These are phyloP conservation scores for Lagenidium sp. DNA, from an alignment of 352 stramenopile genomes.

Conservation along the genomic window DNA sequence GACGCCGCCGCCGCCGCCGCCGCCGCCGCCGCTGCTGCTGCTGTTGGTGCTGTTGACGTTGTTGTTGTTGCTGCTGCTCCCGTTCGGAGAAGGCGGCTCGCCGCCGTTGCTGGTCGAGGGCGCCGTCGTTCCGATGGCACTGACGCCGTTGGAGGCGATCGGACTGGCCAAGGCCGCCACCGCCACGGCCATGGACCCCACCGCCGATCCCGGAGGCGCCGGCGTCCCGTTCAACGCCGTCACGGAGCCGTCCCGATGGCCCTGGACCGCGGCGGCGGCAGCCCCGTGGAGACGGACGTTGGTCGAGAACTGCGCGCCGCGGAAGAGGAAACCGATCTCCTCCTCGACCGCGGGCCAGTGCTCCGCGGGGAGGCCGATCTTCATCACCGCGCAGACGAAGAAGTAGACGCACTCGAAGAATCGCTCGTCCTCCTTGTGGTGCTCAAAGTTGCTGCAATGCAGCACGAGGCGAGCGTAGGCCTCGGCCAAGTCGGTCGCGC, in stretches of 20 bases:
- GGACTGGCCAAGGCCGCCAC: not conserved
- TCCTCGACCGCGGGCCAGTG: conserved; percentile 57
- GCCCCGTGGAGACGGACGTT: conserved; percentile 39
- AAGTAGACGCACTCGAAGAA: conserved; percentile 82
- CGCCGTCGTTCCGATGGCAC: not conserved
- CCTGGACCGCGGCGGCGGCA: conserved; percentile 8
- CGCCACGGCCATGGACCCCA: not conserved
- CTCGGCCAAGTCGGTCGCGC: conserved; percentile 27
- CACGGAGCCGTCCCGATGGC: no score
- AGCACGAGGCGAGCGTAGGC: conserved; percentile 63
- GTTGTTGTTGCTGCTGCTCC: no score
- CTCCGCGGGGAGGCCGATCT: conserved; percentile 41
- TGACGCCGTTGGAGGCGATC: not conserved
- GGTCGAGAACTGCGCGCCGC: conserved; percentile 56
- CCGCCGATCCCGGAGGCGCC: not conserved
- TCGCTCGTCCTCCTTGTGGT: conserved; percentile 71
- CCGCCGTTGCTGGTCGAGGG: not conserved
- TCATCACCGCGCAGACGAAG: conserved; percentile 64
- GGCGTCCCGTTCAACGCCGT: conserved; percentile 4
- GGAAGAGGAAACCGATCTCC: conserved; percentile 67
- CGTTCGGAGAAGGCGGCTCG: not conserved
- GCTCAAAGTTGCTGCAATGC: conserved; percentile 79
- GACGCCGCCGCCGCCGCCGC: not conserved
- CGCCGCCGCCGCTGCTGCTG: not conserved
- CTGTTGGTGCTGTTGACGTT: not conserved